phyloP scores from a whole-genome alignment of 345 rosid genomes.

The Lumnitzera littorea region DNA sequence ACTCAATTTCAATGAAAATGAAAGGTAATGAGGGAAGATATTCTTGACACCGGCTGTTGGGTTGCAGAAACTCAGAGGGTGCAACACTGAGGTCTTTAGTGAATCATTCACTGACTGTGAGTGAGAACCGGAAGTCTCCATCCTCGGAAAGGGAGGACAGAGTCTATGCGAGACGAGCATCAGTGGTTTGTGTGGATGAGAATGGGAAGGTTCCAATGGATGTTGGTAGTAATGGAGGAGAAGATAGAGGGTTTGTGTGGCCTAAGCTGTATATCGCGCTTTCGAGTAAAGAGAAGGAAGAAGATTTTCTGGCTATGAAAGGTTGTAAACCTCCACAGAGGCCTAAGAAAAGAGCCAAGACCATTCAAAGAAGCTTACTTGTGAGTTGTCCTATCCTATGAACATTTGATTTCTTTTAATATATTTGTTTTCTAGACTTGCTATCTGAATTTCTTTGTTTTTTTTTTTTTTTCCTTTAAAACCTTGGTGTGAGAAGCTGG shows the following conservation, averaged over 20 bases:
- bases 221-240: conserved; percentile 44
- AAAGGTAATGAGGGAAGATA: background rate
- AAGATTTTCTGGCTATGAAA: conserved; percentile 73
- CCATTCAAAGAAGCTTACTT: conserved; percentile 58
- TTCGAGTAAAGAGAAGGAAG: conserved; percentile 76
- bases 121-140: conserved; percentile 30
- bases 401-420: background rate
- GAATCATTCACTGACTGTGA: conserved; percentile 1
- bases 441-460: background rate
- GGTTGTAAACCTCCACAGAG: conserved; percentile 75
- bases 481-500: conserved; percentile 39
- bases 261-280: conserved; percentile 48
- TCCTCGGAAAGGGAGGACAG: conserved; percentile 63
- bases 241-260: conserved; percentile 35
- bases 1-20: no score
- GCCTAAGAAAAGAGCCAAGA: conserved; percentile 69
- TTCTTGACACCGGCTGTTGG: background rate
- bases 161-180: conserved; percentile 53
- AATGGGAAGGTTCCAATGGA: conserved; percentile 22
- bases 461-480: conserved; percentile 1
- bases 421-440: background rate
- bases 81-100: conserved; percentile 20
- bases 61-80: conserved; percentile 49
- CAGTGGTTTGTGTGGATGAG: conserved; percentile 21
- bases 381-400: conserved; percentile 23